Conservation (phyloP, 2,329 filamentous ascomycete species). For the Pseudogymnoascus sp. region DNA sequence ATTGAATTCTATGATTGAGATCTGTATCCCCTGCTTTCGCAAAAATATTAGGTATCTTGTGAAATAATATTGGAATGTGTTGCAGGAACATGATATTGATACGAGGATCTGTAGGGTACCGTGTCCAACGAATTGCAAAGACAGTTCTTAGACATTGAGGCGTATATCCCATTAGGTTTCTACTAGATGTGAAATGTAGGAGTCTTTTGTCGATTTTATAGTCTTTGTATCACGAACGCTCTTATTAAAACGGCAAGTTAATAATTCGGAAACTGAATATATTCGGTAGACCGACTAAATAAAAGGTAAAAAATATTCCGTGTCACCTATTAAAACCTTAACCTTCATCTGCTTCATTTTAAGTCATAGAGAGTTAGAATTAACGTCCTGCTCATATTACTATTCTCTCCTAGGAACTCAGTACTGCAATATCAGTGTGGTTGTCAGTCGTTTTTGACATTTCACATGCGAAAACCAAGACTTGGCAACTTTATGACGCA, state of each 20-base stretch:
- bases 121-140: too few species aligned
- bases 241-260: too few species aligned
- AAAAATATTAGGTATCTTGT: background rate
- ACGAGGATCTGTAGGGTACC: background rate
- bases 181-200: background rate
- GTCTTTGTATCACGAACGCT: too few species aligned
- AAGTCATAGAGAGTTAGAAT: background rate
- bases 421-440: background rate
- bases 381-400: background rate
- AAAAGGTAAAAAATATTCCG: too few species aligned
- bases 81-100: too few species aligned
- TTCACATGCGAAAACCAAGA: conserved; percentile 5
- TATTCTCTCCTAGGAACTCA: background rate
- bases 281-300: too few species aligned
- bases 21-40: background rate
- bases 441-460: background rate
- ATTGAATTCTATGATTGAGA: background rate
- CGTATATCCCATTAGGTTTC: background rate
- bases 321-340: too few species aligned
- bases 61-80: background rate
- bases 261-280: too few species aligned
- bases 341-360: too few species aligned
- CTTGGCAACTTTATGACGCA: background rate
- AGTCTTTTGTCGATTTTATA: background rate
- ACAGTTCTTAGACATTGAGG: background rate